Evolutionary conservation across 2,329 filamentous ascomycete species (phyloP).

Genomic region (Xylariomycetidae sp.): DNA sequence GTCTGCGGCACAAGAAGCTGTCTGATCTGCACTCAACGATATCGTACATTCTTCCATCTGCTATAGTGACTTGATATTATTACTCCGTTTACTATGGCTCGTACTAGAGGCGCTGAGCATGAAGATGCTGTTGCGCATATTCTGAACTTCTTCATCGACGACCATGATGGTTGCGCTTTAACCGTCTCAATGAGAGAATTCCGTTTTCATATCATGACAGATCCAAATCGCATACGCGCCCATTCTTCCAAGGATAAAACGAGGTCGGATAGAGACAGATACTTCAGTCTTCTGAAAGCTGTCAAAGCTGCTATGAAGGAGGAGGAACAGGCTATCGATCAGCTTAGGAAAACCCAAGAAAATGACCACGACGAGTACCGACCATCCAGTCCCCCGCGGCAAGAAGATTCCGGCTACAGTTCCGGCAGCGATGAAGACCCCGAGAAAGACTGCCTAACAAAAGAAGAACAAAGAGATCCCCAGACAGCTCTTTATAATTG

Average conservation of each 20-base stretch:
- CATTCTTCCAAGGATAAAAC: too few species aligned
- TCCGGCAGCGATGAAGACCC: neutral
- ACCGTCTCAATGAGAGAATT: slow-evolving; percentile 5
- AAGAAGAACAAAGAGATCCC: neutral
- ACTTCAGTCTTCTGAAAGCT: slow-evolving; percentile 1
- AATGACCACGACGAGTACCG: neutral
- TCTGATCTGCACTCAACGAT: too few species aligned
- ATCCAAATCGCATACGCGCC: neutral
- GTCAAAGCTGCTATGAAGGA: neutral
- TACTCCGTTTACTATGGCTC: too few species aligned
- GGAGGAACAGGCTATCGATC: neutral
- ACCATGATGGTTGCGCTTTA: slow-evolving; percentile 1
- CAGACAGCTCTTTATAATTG: slow-evolving; percentile 1
- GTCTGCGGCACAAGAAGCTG: too few species aligned
- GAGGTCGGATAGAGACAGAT: neutral
- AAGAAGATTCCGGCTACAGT: too few species aligned
- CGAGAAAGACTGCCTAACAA: neutral
- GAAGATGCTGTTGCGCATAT: too few species aligned
- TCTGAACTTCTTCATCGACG: slow-evolving; percentile 2
- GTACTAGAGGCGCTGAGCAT: too few species aligned
- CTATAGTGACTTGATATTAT: too few species aligned
- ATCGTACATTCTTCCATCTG: too few species aligned
- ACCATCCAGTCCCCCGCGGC: neutral
- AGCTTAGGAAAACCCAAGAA: neutral
- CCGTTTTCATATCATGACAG: slow-evolving; percentile 5